Evolutionary conservation across 345 rosid species (phyloP).

Genomic region (Aquilaria sinensis): DNA sequence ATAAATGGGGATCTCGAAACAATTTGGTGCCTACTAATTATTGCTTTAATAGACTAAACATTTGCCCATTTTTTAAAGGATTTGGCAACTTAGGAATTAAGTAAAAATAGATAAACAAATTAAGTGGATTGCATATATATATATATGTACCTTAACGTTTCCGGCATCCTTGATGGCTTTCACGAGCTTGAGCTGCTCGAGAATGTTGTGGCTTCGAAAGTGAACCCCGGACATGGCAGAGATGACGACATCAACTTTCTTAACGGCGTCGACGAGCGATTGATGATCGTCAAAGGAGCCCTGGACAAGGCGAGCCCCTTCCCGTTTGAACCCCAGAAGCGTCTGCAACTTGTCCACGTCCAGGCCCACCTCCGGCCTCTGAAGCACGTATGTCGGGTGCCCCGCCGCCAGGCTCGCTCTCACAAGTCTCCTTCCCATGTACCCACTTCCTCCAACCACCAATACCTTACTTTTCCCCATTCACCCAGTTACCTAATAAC

Average conservation of each 20-base stretch:
- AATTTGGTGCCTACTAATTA: too few species aligned
- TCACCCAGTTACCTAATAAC: background rate
- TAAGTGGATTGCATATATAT: too few species aligned
- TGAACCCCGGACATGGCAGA: constrained; percentile 86
- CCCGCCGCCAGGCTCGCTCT: constrained; percentile 66
- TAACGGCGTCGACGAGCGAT: constrained; percentile 33
- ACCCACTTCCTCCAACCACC: constrained; percentile 74
- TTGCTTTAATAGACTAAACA: too few species aligned
- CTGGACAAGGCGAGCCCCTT: constrained; percentile 49
- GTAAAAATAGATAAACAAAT: too few species aligned
- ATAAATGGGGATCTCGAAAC: too few species aligned
- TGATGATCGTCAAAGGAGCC: constrained; percentile 57
- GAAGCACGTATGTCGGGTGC: constrained; percentile 58
- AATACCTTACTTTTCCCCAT: constrained; percentile 35
- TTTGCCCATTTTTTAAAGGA: too few species aligned
- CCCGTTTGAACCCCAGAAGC: constrained; percentile 47
- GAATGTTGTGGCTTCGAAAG: constrained; percentile 61
- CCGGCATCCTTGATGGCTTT: constrained; percentile 86
- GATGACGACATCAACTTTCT: constrained; percentile 62
- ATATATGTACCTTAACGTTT: constrained; percentile 50
- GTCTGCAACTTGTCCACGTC: constrained; percentile 76
- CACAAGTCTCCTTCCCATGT: constrained; percentile 73
- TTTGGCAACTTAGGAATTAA: too few species aligned
- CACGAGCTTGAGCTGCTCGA: constrained; percentile 79
- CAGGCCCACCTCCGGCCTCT: constrained; percentile 55